phyloP scores from a whole-genome alignment of 768 basidiomycete species.

The Tremella fuciformis region DNA sequence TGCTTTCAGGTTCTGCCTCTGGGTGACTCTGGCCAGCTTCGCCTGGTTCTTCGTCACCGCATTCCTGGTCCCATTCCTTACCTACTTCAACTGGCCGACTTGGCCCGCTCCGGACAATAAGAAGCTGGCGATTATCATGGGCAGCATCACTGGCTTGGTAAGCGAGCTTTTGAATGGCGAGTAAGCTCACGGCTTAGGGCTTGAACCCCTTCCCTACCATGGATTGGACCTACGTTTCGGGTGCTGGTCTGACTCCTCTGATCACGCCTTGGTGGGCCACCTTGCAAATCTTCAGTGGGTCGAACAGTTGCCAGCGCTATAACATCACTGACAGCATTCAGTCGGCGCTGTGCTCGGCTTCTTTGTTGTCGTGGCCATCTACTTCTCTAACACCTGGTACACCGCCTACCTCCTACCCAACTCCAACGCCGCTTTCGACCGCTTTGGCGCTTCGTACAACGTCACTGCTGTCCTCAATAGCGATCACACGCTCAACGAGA shows the following conservation, averaged over 20 bases:
- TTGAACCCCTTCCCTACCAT: conserved; percentile 52
- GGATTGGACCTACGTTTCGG: conserved; percentile 51
- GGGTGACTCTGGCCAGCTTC: conserved; percentile 23
- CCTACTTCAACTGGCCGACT: conserved; percentile 48
- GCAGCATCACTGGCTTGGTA: conserved; percentile 43
- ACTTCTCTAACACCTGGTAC: conserved; percentile 39
- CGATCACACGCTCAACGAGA: conserved; percentile 54
- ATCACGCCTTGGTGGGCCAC: conserved; percentile 54
- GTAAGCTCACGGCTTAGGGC: conserved; percentile 20
- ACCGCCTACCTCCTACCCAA: conserved; percentile 52
- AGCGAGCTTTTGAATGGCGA: too few relatives aligned
- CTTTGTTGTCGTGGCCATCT: conserved; percentile 31
- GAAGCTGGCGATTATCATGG: conserved; percentile 45
- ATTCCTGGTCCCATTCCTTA: conserved; percentile 27
- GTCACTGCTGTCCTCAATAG: conserved; percentile 55
- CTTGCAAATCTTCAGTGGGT: conserved; percentile 34
- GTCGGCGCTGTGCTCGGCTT: conserved; percentile 44
- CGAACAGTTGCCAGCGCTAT: too few relatives aligned
- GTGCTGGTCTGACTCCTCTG: conserved; percentile 42
- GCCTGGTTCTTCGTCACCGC: conserved; percentile 41
- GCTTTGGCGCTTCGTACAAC: conserved; percentile 57
- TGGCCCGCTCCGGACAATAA: conserved; percentile 55
- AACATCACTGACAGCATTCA: conserved; percentile 26
- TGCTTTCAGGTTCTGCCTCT: conserved; percentile 28
- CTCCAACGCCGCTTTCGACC: conserved; percentile 53